Conservation (phyloP, 306 rosid species). For the Canavalia ensiformis region DNA sequence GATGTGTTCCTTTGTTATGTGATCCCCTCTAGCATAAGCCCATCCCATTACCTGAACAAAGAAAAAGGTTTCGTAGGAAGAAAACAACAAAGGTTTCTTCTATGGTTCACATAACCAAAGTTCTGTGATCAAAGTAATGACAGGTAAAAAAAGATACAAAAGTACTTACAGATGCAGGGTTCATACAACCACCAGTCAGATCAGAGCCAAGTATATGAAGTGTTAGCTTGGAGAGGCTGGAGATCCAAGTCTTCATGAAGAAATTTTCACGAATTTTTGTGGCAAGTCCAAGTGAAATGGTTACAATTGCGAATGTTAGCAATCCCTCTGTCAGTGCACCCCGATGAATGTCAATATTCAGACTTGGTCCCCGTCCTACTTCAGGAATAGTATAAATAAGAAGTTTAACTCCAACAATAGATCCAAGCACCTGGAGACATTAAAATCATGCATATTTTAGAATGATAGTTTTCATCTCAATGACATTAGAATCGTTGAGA, state of each 20-base stretch:
- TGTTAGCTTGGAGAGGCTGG: conserved; percentile 82
- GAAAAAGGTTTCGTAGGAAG: neutral
- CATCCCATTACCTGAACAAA: conserved; percentile 86
- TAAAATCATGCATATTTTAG: conserved; percentile 35
- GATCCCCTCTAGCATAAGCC: conserved; percentile 94
- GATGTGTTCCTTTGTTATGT: conserved; percentile 86
- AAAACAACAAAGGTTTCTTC: conserved; percentile 25
- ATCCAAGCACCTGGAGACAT: conserved; percentile 77
- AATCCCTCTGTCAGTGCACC: conserved; percentile 94
- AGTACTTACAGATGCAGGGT: conserved; percentile 88
- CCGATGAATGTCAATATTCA: conserved; percentile 75
- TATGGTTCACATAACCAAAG: conserved; percentile 18
- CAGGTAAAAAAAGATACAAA: neutral
- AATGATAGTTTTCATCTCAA: conserved; percentile 29
- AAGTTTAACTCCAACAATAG: conserved; percentile 73
- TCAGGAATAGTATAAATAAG: conserved; percentile 71
- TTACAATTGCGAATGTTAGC: conserved; percentile 71
- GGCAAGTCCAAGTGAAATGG: conserved; percentile 72
- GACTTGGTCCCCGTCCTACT: conserved; percentile 76
- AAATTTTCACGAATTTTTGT: conserved; percentile 67
- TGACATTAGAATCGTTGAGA: conserved; percentile 9
- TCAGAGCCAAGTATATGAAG: conserved; percentile 90
- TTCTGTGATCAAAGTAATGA: conserved; percentile 8
- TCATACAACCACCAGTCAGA: conserved; percentile 95
- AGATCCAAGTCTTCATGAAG: conserved; percentile 96